These are phyloP conservation scores for Aspergillus calidoustus DNA, from an alignment of 2,329 filamentous ascomycete genomes.

Conservation along the genomic window DNA sequence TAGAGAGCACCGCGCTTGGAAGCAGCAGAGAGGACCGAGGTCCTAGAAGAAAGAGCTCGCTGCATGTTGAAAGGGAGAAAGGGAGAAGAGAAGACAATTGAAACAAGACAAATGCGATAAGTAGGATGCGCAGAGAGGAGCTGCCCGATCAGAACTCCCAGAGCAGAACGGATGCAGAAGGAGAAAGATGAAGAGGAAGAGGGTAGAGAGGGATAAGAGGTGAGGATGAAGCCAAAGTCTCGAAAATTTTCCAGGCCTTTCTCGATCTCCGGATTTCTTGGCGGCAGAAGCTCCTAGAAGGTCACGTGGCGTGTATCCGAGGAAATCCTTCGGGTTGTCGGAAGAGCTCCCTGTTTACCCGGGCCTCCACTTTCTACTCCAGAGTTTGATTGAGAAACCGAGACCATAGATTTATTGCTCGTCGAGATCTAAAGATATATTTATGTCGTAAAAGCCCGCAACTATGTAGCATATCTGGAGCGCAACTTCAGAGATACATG, in stretches of 20 bases:
- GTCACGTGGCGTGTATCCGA: constrained; percentile 42
- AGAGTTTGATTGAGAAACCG: not conserved
- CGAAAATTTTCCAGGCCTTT: constrained; percentile 48
- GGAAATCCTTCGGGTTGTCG: constrained; percentile 32
- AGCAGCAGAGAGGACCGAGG: constrained; percentile 73
- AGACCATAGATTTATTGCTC: not conserved
- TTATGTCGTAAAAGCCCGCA: not conserved
- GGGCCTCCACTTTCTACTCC: not conserved
- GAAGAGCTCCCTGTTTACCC: constrained; percentile 13
- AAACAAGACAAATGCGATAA: constrained; percentile 28
- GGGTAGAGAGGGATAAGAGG: constrained; percentile 33
- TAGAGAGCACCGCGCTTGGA: constrained; percentile 61
- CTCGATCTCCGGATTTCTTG: constrained; percentile 49
- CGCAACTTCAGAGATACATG: not conserved
- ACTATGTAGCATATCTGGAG: not conserved
- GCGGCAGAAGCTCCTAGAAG: constrained; percentile 49
- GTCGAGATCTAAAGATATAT: not conserved
- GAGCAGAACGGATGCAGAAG: constrained; percentile 37
- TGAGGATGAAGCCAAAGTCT: constrained; percentile 45
- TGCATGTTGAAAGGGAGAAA: constrained; percentile 72
- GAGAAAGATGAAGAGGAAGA: constrained; percentile 35
- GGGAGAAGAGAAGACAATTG: constrained; percentile 30
- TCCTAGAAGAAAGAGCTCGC: constrained; percentile 85
- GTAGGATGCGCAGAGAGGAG: constrained; percentile 27
- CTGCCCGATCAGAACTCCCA: constrained; percentile 41